These are phyloP conservation scores for Omphalotus guepiniiformis DNA, from an alignment of 768 basidiomycete genomes.

Conservation along the genomic window DNA sequence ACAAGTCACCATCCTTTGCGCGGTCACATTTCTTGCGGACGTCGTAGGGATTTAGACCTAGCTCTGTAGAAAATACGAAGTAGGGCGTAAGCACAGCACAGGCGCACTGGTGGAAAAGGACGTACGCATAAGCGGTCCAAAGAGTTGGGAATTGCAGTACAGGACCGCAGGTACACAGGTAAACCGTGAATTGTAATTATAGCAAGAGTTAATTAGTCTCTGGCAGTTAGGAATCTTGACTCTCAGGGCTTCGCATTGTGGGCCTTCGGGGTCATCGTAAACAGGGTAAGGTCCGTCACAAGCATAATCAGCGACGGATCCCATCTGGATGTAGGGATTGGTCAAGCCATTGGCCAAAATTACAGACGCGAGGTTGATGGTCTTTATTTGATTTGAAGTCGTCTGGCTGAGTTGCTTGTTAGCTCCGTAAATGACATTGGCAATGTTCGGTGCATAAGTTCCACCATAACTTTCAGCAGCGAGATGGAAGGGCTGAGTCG, in stretches of 20 bases:
- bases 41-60: constrained; percentile 88
- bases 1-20: constrained; percentile 62
- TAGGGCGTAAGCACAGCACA: constrained; percentile 1
- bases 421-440: constrained; percentile 72
- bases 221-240: constrained; percentile 72
- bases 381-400: constrained; percentile 40
- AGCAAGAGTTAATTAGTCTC: constrained; percentile 67
- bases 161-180: constrained; percentile 69
- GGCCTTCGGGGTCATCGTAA: constrained; percentile 64
- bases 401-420: constrained; percentile 56
- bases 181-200: constrained; percentile 53
- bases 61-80: constrained; percentile 33
- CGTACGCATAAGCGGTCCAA: constrained; percentile 67
- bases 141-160: constrained; percentile 78
- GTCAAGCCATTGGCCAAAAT: constrained; percentile 88
- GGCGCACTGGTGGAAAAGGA: no score
- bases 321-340: constrained; percentile 79
- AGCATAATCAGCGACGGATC: constrained; percentile 74
- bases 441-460: constrained; percentile 83
- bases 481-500: constrained; percentile 66
- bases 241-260: constrained; percentile 60
- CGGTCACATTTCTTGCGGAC: constrained; percentile 74
- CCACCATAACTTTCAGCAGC: constrained; percentile 80
- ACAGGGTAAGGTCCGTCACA: constrained; percentile 83
- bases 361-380: constrained; percentile 79